Base-by-base conservation (phyloP, 2,329 filamentous ascomycete genomes). In the Claviceps sp. region DNA sequence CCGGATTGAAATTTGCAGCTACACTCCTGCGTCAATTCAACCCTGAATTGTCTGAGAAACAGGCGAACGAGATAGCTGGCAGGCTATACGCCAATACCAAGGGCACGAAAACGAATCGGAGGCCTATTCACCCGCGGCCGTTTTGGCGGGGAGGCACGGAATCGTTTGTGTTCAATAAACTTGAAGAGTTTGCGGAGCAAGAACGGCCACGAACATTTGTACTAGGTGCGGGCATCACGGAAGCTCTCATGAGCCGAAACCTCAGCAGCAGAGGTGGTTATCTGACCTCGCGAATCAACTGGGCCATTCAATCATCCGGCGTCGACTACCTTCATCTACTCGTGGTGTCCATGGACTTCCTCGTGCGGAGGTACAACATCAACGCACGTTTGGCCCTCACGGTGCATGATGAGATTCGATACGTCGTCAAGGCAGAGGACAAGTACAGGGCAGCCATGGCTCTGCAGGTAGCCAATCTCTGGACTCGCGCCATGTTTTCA, bases 81-180 rank as follows among this genome's bases (percentile, higher is more conserved):
- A 88, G 82, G 54, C 76, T 98, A 0, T 98, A 98, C 65, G 78
- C 81, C 55, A 85, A 84, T 55, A 98, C 93, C 1, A 98, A 98
- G 66, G 93, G 93, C 24, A 79, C 82, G 50, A 93, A 93, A 63
- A 95, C 88, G 0, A 85, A 74, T 45, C 78, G 86, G 30, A 93
- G 85, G 59, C 60, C 74, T 0, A 70, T 97, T 5, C 78, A 81
- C 61, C 84, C 88, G 52, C 77, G 82, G 7, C 71, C 85, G 0
- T 98, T 98, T 67, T 98, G 93, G 91, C 82, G 90, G 50, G 93
- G 93, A 34, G 93, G 93, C 7, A 97, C 93, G 0, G 93, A 98
- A 65, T 95, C 88, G 0, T 93, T 97, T 59, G 91, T 98, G 7
- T 98, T 98, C 76, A 98, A 98, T 70, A 93, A 88, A 63, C 79